These are phyloP conservation scores for Sesbania bispinosa DNA, from an alignment of 306 rosid species.

Conservation along the genomic window DNA sequence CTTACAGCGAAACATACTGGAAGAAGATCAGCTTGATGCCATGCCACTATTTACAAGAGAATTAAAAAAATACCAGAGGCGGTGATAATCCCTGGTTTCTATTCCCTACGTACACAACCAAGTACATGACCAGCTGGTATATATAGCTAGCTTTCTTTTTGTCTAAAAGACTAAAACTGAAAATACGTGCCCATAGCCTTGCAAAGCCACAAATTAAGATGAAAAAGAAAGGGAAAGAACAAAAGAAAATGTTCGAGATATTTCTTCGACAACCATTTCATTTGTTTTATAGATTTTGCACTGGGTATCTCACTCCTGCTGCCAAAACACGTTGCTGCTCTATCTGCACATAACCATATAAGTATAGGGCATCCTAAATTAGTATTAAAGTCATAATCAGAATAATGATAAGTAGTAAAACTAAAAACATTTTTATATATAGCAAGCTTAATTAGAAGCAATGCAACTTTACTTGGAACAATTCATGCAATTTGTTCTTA, in stretches of 20 bases:
- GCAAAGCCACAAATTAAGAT: background rate
- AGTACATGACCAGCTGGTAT: background rate
- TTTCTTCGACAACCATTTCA: background rate
- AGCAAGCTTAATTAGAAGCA: background rate
- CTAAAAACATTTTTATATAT: background rate
- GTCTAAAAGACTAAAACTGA: background rate
- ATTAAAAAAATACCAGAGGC: constrained; percentile 9
- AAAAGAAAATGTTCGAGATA: background rate
- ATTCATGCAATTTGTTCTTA: constrained; percentile 81
- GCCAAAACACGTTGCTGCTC: constrained; percentile 88
- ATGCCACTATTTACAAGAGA: constrained; percentile 2
- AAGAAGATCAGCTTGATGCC: background rate
- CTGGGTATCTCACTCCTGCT: constrained; percentile 81
- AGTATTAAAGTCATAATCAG: background rate
- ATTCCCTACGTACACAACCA: background rate
- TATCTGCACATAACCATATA: constrained; percentile 39
- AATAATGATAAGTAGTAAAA: background rate
- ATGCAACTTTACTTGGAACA: constrained; percentile 57
- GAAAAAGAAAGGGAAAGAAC: background rate
- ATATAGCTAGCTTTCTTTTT: background rate
- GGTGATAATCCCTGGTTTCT: background rate
- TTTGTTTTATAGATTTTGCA: constrained; percentile 41
- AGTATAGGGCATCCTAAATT: background rate
- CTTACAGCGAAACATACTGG: background rate
- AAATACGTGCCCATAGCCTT: background rate